A percentile compares a stretch with the other conserved stretches of the same genome.
These are phyloP conservation scores for Gloeopeniophorella convolvens DNA, from an alignment of 768 basidiomycete species.

Conservation along the genomic window DNA sequence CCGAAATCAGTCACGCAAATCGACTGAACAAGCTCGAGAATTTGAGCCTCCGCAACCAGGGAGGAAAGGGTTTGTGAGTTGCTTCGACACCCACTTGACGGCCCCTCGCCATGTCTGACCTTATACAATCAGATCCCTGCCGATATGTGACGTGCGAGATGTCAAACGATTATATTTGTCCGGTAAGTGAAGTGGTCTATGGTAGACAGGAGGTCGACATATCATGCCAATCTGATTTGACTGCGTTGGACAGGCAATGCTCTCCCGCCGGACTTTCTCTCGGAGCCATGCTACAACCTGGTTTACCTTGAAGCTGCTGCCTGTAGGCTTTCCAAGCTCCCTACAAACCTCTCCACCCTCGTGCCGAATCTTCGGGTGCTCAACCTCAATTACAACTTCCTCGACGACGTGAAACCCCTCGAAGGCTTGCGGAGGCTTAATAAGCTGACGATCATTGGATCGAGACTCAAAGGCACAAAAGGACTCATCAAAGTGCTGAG, in stretches of 20 bases:
- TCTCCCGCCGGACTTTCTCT: slow-evolving; percentile 50
- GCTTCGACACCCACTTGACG: slow-evolving; percentile 24
- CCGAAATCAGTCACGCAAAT: slow-evolving; percentile 44
- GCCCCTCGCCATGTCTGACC: slow-evolving; percentile 9
- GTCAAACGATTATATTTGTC: slow-evolving; percentile 93
- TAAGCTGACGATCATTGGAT: slow-evolving; percentile 84
- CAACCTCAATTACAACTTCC: slow-evolving; percentile 96
- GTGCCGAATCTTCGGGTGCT: slow-evolving; percentile 84
- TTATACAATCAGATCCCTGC: slow-evolving; percentile 34
- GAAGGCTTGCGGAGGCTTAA: slow-evolving; percentile 68
- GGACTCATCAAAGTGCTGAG: slow-evolving; percentile 64
- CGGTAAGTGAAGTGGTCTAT: slow-evolving; percentile 45
- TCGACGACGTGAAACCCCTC: slow-evolving; percentile 65
- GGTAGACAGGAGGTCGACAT: slow-evolving; percentile 8
- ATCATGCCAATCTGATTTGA: slow-evolving; percentile 22
- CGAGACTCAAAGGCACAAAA: slow-evolving; percentile 66
- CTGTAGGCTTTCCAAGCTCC: slow-evolving; percentile 73
- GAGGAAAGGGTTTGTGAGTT: slow-evolving; percentile 67
- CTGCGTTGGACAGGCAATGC: slow-evolving; percentile 56
- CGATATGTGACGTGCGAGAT: slow-evolving; percentile 72
- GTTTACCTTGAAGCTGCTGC: slow-evolving; percentile 88
- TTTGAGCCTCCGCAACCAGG: slow-evolving; percentile 86
- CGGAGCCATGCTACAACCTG: slow-evolving; percentile 80
- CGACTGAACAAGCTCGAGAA: slow-evolving; percentile 75
- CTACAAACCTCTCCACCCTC: slow-evolving; percentile 54